Conservation (phyloP, 306 rosid species). For the Corylus heterophylla region DNA sequence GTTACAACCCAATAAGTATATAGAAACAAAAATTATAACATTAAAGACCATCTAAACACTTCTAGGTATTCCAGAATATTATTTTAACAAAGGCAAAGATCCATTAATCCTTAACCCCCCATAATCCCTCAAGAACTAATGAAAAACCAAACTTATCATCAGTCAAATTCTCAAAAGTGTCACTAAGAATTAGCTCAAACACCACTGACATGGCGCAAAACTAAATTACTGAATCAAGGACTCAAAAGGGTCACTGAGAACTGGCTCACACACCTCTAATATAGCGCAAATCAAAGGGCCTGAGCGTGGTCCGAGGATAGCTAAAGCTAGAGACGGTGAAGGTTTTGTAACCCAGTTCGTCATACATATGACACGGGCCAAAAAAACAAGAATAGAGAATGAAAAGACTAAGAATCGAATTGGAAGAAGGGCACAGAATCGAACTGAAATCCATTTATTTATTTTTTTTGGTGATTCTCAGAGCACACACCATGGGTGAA, state of each 20-base stretch:
- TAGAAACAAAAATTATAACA: not conserved
- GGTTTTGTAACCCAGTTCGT: constrained; percentile 36
- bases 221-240: constrained; percentile 12
- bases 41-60: constrained; percentile 1
- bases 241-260: constrained; percentile 28
- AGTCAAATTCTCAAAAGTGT: constrained; percentile 29
- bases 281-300: constrained; percentile 64
- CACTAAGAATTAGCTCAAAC: constrained; percentile 4
- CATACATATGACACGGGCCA: constrained; percentile 37
- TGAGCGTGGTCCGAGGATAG: constrained; percentile 62
- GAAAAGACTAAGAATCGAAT: constrained; percentile 43
- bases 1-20: not conserved
- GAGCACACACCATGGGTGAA: constrained; percentile 17
- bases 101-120: constrained; percentile 30
- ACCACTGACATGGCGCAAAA: constrained; percentile 66
- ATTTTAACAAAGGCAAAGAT: not conserved
- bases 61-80: not conserved
- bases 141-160: constrained; percentile 16
- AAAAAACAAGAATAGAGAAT: constrained; percentile 39
- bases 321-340: constrained; percentile 75
- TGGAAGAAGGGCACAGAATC: constrained; percentile 40
- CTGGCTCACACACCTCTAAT: constrained; percentile 62
- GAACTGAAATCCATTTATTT: constrained; percentile 52
- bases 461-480: constrained; percentile 17
- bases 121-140: constrained; percentile 8